A percentile compares a stretch with the other conserved stretches of the same genome.
phyloP scores from a whole-genome alignment of 257 asterid genomes.

The Voacanga thouarsii region DNA sequence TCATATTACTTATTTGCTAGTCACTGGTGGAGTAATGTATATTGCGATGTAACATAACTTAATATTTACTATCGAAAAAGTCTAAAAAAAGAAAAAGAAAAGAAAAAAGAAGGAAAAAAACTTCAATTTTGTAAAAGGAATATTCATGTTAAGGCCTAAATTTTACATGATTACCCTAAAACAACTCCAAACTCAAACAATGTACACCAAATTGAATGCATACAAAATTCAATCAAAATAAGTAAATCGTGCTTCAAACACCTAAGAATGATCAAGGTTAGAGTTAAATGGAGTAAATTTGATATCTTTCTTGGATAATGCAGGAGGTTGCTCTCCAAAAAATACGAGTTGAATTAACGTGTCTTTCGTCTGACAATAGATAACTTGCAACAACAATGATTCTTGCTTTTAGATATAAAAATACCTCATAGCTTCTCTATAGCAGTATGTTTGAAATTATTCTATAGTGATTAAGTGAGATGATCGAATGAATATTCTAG shows the following conservation, averaged over 20 bases:
- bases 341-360: conserved; percentile 74
- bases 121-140: no score
- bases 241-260: conserved; percentile 23
- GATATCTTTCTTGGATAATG: conserved; percentile 61
- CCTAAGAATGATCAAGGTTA: conserved; percentile 94
- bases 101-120: no score
- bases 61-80: no score
- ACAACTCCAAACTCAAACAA: no score
- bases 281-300: conserved; percentile 62
- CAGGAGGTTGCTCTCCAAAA: conserved; percentile 80
- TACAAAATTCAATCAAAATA: not conserved
- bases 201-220: no score
- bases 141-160: no score
- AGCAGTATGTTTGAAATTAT: not conserved
- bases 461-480: not conserved
- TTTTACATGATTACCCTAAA: no score
- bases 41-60: no score
- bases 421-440: not conserved
- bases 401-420: conserved; percentile 3
- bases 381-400: conserved; percentile 53
- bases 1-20: no score
- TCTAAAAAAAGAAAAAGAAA: no score
- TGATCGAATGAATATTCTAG: not conserved
- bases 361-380: conserved; percentile 88
- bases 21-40: no score